phyloP scores from a whole-genome alignment of 2,329 filamentous ascomycete species.

The Ophiostoma angusticollis region DNA sequence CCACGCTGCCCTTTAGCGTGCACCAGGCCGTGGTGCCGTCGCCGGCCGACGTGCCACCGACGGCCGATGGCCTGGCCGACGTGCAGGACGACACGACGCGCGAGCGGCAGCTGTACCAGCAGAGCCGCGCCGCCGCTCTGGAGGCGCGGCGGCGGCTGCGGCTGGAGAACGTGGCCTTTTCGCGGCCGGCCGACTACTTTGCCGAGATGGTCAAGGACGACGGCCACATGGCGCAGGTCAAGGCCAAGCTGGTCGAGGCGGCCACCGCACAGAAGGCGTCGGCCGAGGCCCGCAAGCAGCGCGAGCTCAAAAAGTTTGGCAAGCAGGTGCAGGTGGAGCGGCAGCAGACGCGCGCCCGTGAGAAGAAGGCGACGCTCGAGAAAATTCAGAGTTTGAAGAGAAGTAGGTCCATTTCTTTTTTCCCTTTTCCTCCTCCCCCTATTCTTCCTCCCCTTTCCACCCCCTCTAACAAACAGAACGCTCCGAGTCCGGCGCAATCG shows the following conservation, averaged over 20 bases:
- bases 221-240: conserved; percentile 95
- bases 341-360: conserved; percentile 84
- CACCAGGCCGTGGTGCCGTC: conserved; percentile 63
- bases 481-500: conserved; percentile 53
- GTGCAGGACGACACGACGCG: conserved; percentile 84
- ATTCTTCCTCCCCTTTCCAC: not conserved
- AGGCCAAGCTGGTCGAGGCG: conserved; percentile 83
- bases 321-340: conserved; percentile 97
- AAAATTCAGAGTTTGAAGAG: conserved; percentile 93
- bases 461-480: conserved; percentile 49
- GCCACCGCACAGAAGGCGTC: conserved; percentile 86
- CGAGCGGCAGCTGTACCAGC: conserved; percentile 85
- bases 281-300: conserved; percentile 77
- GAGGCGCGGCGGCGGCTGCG: conserved; percentile 61
- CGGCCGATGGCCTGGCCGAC: conserved; percentile 58
- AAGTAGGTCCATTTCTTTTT: conserved; percentile 81
- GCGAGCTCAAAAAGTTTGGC: conserved; percentile 97
- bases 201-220: conserved; percentile 99
- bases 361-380: conserved; percentile 83
- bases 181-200: conserved; percentile 87
- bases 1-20: conserved; percentile 63
- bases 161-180: conserved; percentile 74
- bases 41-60: no score
- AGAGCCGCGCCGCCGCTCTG: conserved; percentile 68
- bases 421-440: not conserved